Percentiles rank a stretch among this genome's conserved stretches.
Conservation (phyloP, 768 basidiomycete species). For the Kwoniella dejecticola region DNA sequence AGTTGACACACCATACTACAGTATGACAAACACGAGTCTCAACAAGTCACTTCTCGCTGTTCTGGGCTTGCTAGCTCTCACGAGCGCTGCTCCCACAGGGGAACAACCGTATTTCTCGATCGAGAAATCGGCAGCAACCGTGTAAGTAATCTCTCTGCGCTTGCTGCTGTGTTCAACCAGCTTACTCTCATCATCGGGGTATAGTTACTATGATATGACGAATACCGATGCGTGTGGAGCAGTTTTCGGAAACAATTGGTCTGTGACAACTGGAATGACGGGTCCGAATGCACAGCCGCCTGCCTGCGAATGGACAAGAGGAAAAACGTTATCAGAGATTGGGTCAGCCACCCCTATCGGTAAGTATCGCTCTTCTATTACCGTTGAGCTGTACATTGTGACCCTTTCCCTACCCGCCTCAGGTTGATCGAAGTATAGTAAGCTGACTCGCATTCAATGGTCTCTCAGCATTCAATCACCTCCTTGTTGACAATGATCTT, state of each 20-base stretch:
- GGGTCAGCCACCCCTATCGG: constrained; percentile 6
- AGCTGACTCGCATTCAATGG: too few relatives aligned
- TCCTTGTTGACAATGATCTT: constrained; percentile 7
- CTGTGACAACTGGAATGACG: constrained; percentile 1
- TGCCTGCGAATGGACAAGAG: constrained; percentile 12
- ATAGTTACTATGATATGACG: constrained; percentile 1
- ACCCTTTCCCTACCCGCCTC: too few relatives aligned
- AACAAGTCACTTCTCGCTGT: not conserved
- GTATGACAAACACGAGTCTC: too few relatives aligned
- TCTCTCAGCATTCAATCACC: constrained; percentile 13
- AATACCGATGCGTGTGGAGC: not conserved
- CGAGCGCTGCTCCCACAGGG: not conserved
- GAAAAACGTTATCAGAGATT: not conserved
- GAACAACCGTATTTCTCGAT: not conserved
- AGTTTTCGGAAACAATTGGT: not conserved
- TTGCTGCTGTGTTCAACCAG: not conserved
- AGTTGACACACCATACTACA: too few relatives aligned
- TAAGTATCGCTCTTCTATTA: constrained; percentile 1
- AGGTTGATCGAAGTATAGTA: too few relatives aligned
- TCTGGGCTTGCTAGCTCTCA: not conserved
- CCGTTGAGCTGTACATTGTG: too few relatives aligned
- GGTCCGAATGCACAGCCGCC: not conserved
- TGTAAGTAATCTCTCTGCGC: constrained; percentile 1
- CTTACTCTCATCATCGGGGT: not conserved
- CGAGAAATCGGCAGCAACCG: not conserved